These are phyloP conservation scores for Prillingera fragicola DNA, from an alignment of 1,284 basidiomycete species.

Conservation along the genomic window DNA sequence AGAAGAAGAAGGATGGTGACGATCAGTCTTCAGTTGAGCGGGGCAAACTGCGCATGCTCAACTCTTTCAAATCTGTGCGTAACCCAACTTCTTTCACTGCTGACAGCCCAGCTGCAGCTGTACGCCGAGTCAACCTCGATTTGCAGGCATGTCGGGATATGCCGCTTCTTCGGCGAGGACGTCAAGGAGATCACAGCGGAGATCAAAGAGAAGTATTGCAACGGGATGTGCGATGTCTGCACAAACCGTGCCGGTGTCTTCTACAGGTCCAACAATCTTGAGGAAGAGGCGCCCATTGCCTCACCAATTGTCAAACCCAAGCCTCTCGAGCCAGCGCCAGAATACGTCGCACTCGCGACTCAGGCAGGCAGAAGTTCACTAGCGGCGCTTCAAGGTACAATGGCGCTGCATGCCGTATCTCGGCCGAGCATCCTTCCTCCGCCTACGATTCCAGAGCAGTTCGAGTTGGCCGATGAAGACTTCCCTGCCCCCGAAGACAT, in stretches of 20 bases:
- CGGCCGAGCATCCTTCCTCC: background rate
- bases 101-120: constrained; percentile 39
- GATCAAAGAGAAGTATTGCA: constrained; percentile 58
- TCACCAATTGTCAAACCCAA: constrained; percentile 17
- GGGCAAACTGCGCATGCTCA: constrained; percentile 28
- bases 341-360: constrained; percentile 1
- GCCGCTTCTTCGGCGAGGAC: constrained; percentile 74
- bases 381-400: too few relatives aligned
- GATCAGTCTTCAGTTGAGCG: constrained; percentile 14
- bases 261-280: constrained; percentile 17
- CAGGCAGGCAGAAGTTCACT: too few relatives aligned
- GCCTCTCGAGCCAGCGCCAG: constrained; percentile 8
- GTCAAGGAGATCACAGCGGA: constrained; percentile 56
- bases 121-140: constrained; percentile 60
- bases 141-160: constrained; percentile 73
- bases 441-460: too few relatives aligned
- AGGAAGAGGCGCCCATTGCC: constrained; percentile 26
- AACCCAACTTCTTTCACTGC: background rate
- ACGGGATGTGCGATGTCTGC: constrained; percentile 67
- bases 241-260: constrained; percentile 23
- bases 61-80: constrained; percentile 62
- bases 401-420: too few relatives aligned
- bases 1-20: constrained; percentile 15
- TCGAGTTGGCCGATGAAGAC: too few relatives aligned
- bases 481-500: background rate